These are phyloP conservation scores for Aspergillus unguis DNA, from an alignment of 2,329 filamentous ascomycete species.

Conservation along the genomic window DNA sequence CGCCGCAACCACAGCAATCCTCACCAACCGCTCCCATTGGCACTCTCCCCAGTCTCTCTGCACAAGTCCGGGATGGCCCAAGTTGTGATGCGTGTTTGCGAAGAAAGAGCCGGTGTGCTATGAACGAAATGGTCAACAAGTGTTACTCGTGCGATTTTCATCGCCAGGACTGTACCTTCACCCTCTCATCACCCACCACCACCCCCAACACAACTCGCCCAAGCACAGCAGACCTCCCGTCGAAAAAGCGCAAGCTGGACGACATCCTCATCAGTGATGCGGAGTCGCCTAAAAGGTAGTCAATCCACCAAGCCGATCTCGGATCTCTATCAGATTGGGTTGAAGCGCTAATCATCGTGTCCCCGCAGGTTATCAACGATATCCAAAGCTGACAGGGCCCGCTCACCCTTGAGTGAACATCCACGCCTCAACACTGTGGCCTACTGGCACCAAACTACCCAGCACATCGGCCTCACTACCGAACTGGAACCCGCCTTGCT, in stretches of 20 bases:
- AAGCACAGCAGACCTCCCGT: constrained; percentile 21
- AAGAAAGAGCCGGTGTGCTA: constrained; percentile 43
- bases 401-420: constrained; percentile 17
- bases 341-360: constrained; percentile 17
- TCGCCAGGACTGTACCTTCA: constrained; percentile 45
- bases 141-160: constrained; percentile 46
- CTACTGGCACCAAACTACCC: constrained; percentile 37
- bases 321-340: constrained; percentile 18
- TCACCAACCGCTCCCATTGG: constrained; percentile 21
- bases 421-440: constrained; percentile 30
- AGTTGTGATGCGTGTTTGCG: constrained; percentile 44
- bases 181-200: constrained; percentile 21
- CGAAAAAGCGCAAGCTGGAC: constrained; percentile 43
- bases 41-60: constrained; percentile 26
- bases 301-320: constrained; percentile 20
- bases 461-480: constrained; percentile 43
- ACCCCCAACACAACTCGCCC: constrained; percentile 6
- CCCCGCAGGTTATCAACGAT: constrained; percentile 26
- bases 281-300: constrained; percentile 36
- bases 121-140: constrained; percentile 44
- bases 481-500: constrained; percentile 41
- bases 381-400: constrained; percentile 21
- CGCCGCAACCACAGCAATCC: constrained; percentile 20
- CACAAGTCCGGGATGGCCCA: constrained; percentile 34
- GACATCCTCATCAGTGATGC: constrained; percentile 26